These are phyloP conservation scores for Neotropicomus parvogracilis DNA, from an alignment of 1,284 basidiomycete genomes.

Conservation along the genomic window DNA sequence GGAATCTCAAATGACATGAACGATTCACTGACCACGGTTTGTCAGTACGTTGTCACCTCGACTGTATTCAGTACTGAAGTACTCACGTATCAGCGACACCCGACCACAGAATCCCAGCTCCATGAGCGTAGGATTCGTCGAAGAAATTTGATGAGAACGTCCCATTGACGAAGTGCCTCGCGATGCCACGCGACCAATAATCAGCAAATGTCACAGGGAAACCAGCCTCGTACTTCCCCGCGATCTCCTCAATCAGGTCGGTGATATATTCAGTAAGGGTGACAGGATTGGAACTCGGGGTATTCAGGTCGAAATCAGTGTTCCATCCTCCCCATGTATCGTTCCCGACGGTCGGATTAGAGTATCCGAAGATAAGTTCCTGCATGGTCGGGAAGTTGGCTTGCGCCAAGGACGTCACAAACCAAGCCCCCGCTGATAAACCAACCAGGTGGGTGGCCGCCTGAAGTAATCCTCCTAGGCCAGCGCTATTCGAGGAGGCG, in stretches of 20 bases:
- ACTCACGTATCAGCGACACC: conserved; percentile 33
- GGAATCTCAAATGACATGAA: conserved; percentile 35
- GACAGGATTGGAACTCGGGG: conserved; percentile 18
- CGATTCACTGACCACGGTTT: conserved; percentile 20
- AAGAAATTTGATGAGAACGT: conserved; percentile 34
- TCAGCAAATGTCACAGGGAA: conserved; percentile 38
- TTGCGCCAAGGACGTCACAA: conserved; percentile 37
- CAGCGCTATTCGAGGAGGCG: conserved; percentile 35
- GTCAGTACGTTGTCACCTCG: background rate
- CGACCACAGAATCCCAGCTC: conserved; percentile 37
- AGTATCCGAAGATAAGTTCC: conserved; percentile 36
- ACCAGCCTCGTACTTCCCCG: conserved; percentile 33
- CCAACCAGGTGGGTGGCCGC: conserved; percentile 42
- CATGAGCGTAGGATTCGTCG: conserved; percentile 31
- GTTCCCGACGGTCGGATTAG: conserved; percentile 12
- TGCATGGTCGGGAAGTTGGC: conserved; percentile 40
- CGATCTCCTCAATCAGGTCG: conserved; percentile 30
- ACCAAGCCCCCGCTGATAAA: conserved; percentile 42
- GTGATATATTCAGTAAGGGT: conserved; percentile 22
- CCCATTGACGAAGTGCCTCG: conserved; percentile 42
- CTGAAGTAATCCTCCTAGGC: conserved; percentile 50
- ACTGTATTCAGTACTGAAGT: background rate
- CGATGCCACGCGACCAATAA: conserved; percentile 34
- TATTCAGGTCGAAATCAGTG: conserved; percentile 23
- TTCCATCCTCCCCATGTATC: conserved; percentile 38